These are phyloP conservation scores for Neurospora sublineolata DNA, from an alignment of 495 filamentous ascomycete species.

Conservation along the genomic window DNA sequence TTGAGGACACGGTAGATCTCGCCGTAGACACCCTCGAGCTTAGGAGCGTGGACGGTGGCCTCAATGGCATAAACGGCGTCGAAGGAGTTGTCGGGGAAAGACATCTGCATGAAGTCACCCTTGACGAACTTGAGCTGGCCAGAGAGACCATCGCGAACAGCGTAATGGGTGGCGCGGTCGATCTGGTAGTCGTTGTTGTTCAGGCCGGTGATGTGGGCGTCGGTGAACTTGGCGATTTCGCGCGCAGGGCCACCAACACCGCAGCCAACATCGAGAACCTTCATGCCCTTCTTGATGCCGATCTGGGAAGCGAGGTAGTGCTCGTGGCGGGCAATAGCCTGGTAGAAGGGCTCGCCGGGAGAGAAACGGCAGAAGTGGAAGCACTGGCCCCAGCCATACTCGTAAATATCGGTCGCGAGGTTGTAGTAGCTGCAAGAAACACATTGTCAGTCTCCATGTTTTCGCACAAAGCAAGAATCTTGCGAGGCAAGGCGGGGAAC, in stretches of 20 bases:
- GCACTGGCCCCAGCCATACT: constrained; percentile 88
- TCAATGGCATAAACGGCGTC: constrained; percentile 98
- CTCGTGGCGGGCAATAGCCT: constrained; percentile 94
- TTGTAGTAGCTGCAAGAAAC: constrained; percentile 79
- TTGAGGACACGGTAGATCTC: constrained; percentile 94
- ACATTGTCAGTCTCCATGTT: constrained; percentile 1
- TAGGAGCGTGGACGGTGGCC: constrained; percentile 90
- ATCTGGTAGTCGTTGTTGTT: constrained; percentile 99
- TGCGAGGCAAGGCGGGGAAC: constrained; percentile 20
- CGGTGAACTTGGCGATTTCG: constrained; percentile 93
- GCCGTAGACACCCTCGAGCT: constrained; percentile 85
- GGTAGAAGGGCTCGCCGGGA: constrained; percentile 74
- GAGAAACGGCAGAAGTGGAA: constrained; percentile 99
- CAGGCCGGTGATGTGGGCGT: constrained; percentile 76
- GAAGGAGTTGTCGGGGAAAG: constrained; percentile 81
- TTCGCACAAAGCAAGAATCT: neutral
- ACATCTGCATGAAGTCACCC: constrained; percentile 99
- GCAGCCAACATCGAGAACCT: constrained; percentile 91
- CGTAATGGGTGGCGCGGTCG: constrained; percentile 80
- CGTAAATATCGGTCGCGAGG: constrained; percentile 92
- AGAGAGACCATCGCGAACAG: constrained; percentile 65
- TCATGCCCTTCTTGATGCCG: constrained; percentile 75
- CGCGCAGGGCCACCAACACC: constrained; percentile 96
- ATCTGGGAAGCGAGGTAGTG: constrained; percentile 93
- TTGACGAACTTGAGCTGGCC: constrained; percentile 82